Conservation (phyloP, 1,284 basidiomycete species). For the Amylostereum chailletii region DNA sequence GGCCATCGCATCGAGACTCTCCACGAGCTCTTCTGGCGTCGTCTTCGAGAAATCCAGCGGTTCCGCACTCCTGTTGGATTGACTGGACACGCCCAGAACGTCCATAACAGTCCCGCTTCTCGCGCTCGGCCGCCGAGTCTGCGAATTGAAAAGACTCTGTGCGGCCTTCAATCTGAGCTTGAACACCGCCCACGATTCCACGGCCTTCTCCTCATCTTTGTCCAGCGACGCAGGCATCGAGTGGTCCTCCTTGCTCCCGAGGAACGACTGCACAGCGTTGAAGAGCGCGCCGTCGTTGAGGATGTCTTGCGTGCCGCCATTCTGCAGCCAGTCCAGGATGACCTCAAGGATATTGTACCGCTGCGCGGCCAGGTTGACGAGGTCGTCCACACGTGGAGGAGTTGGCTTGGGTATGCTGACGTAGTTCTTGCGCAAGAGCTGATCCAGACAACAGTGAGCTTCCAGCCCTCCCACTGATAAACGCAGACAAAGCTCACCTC, state of each 20-base stretch:
- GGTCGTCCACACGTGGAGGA: constrained; percentile 15
- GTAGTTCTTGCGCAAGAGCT: constrained; percentile 72
- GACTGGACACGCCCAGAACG: constrained; percentile 17
- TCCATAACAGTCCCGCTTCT: constrained; percentile 19
- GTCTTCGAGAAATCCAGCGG: constrained; percentile 62
- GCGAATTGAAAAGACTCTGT: constrained; percentile 38
- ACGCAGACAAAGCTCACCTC: constrained; percentile 43
- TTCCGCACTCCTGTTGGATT: constrained; percentile 36
- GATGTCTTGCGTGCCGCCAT: constrained; percentile 64
- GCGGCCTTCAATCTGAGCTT: constrained; percentile 34
- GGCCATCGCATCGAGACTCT: constrained; percentile 67
- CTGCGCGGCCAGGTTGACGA: constrained; percentile 17
- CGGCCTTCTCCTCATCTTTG: constrained; percentile 30
- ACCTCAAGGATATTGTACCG: constrained; percentile 56
- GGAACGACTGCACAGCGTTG: constrained; percentile 46
- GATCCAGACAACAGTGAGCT: constrained; percentile 4
- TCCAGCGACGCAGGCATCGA: constrained; percentile 30
- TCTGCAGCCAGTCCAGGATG: constrained; percentile 60
- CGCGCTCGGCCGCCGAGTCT: constrained; percentile 52
- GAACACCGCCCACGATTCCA: constrained; percentile 37
- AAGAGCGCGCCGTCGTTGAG: constrained; percentile 62
- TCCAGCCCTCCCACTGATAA: constrained; percentile 8
- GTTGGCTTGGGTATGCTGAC: constrained; percentile 27
- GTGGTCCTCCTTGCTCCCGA: constrained; percentile 40
- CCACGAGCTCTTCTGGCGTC: constrained; percentile 59